Conservation (phyloP, 345 rosid genomes). For the Citrus inodora region DNA sequence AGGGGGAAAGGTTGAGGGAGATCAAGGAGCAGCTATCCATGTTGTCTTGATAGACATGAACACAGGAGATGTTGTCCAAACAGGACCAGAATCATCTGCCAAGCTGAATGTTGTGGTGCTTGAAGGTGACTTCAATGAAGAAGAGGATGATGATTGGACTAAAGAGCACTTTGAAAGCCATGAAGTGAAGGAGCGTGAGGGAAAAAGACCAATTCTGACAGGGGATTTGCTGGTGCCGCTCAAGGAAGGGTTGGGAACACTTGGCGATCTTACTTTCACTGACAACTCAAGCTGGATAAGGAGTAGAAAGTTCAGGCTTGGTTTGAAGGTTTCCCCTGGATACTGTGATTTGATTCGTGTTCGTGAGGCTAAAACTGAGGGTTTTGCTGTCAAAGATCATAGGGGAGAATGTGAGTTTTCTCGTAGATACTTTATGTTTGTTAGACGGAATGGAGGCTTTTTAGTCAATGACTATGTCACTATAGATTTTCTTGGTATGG, state of each 20-base stretch:
- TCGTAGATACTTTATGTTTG: background rate
- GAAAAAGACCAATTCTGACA: constrained; percentile 80
- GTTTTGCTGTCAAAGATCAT: constrained; percentile 95
- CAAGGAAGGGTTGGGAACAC: constrained; percentile 83
- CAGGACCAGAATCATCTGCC: constrained; percentile 63
- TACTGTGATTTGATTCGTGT: constrained; percentile 50
- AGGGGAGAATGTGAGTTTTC: constrained; percentile 83
- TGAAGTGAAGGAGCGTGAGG: constrained; percentile 82
- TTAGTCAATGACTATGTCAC: background rate
- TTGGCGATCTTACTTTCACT: constrained; percentile 81
- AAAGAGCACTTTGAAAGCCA: constrained; percentile 69
- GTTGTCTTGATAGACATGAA: constrained; percentile 59
- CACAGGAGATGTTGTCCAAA: constrained; percentile 59
- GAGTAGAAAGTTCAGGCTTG: constrained; percentile 95
- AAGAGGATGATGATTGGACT: constrained; percentile 61
- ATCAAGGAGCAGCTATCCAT: constrained; percentile 80
- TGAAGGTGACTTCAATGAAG: constrained; percentile 83
- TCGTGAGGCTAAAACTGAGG: constrained; percentile 87
- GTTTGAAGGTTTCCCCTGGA: constrained; percentile 58
- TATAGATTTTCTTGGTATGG: background rate
- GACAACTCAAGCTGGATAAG: constrained; percentile 98
- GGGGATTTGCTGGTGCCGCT: constrained; percentile 74
- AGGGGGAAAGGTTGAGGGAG: constrained; percentile 90
- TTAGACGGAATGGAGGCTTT: background rate
- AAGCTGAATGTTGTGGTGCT: constrained; percentile 74